These are phyloP conservation scores for Papiliotrema nemorosa DNA, from an alignment of 1,284 basidiomycete species.

Conservation along the genomic window DNA sequence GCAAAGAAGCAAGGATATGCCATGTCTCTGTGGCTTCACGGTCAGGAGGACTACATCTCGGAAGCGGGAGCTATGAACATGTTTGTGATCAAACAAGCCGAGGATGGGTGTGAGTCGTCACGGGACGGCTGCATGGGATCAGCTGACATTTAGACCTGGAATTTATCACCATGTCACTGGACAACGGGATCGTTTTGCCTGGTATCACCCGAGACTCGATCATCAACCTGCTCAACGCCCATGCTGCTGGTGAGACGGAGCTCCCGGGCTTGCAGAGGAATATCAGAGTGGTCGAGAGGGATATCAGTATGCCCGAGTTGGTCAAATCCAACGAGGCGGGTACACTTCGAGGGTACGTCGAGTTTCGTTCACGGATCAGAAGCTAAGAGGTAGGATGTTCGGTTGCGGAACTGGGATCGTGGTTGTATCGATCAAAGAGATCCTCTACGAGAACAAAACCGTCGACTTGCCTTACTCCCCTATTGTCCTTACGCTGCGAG, in stretches of 20 bases:
- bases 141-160: constrained; percentile 28
- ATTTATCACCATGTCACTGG: constrained; percentile 44
- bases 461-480: constrained; percentile 39
- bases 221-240: constrained; percentile 37
- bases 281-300: constrained; percentile 44
- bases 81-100: constrained; percentile 42
- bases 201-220: constrained; percentile 44
- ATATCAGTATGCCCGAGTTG: constrained; percentile 45
- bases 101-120: constrained; percentile 32
- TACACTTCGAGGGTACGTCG: constrained; percentile 33
- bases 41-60: constrained; percentile 40
- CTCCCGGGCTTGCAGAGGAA: constrained; percentile 43
- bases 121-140: background rate
- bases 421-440: constrained; percentile 33
- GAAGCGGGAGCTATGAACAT: constrained; percentile 48
- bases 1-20: constrained; percentile 44
- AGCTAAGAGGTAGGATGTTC: constrained; percentile 28
- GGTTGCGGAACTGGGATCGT: constrained; percentile 46
- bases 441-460: constrained; percentile 29
- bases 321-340: constrained; percentile 32
- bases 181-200: constrained; percentile 47
- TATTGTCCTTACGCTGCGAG: constrained; percentile 34
- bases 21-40: constrained; percentile 47
- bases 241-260: constrained; percentile 32
- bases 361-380: background rate